These are phyloP conservation scores for Rhizomucor miehei DNA, from an alignment of 371 early-diverging fungal genomes.

Conservation along the genomic window DNA sequence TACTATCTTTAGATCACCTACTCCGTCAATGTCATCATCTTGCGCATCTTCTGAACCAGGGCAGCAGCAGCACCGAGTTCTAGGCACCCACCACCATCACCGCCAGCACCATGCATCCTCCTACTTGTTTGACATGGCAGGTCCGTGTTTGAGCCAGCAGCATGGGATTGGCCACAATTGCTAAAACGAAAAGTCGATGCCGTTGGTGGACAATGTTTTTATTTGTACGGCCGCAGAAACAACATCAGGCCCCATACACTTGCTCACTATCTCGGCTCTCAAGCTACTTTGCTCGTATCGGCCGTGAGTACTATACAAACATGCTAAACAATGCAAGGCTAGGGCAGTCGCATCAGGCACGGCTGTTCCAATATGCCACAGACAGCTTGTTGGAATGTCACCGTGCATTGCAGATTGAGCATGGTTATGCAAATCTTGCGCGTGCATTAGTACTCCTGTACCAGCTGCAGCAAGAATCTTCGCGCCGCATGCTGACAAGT, in stretches of 20 bases:
- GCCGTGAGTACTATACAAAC: slow-evolving; percentile 31
- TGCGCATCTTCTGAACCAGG: background rate
- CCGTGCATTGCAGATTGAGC: slow-evolving; percentile 33
- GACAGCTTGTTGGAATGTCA: slow-evolving; percentile 22
- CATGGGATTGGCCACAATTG: slow-evolving; percentile 33
- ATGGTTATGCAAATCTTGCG: slow-evolving; percentile 27
- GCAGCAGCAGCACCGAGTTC: slow-evolving; percentile 5
- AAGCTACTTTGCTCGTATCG: slow-evolving; percentile 25
- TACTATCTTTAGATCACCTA: background rate
- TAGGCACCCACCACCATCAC: no score
- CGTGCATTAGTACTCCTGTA: slow-evolving; percentile 16
- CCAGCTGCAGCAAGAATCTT: slow-evolving; percentile 23
- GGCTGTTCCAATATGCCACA: slow-evolving; percentile 31
- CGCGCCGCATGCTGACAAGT: no score
- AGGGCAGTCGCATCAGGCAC: slow-evolving; percentile 30
- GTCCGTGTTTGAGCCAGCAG: slow-evolving; percentile 31
- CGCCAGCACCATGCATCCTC: no score
- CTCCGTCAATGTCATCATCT: background rate
- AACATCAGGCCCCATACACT: slow-evolving; percentile 10
- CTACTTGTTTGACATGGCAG: slow-evolving; percentile 29
- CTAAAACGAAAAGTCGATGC: slow-evolving; percentile 21
- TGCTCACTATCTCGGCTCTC: slow-evolving; percentile 23
- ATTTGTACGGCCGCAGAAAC: background rate
- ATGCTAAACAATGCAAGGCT: slow-evolving; percentile 27
- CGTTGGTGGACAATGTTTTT: background rate